Percentiles rank a stretch among this genome's conserved stretches.
Conservation (phyloP, 1,284 basidiomycete genomes). For the Leucoagaricus sp. region DNA sequence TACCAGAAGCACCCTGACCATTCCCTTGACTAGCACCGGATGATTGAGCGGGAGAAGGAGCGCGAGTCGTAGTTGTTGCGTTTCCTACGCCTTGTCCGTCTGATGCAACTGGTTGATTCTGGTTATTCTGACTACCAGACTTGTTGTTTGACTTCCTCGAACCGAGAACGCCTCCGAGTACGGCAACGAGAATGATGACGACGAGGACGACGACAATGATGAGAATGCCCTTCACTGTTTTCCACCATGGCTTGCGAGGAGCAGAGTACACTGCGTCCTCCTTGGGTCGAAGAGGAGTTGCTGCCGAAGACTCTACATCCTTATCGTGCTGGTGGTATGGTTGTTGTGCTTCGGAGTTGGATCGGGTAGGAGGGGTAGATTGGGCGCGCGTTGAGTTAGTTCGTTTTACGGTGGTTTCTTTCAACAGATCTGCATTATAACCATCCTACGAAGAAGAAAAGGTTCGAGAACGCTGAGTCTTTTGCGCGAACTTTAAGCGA, state of each 20-base stretch:
- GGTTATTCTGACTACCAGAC: no score
- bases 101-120: no score
- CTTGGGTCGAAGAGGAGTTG: constrained; percentile 1
- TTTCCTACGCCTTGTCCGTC: no score
- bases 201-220: constrained; percentile 39
- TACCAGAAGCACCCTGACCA: no score
- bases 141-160: constrained; percentile 26
- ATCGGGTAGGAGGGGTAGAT: not conserved
- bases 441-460: no score
- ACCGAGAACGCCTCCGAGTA: constrained; percentile 65
- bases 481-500: no score
- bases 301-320: constrained; percentile 4
- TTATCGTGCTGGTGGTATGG: not conserved
- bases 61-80: no score
- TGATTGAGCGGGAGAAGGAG: no score
- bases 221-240: constrained; percentile 34
- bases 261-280: not conserved
- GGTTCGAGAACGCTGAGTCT: no score
- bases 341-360: constrained; percentile 3
- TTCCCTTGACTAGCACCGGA: no score
- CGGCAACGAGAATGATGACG: constrained; percentile 50
- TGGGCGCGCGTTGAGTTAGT: not conserved
- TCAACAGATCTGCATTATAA: constrained; percentile 25
- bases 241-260: constrained; percentile 16
- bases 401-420: constrained; percentile 17